A percentile compares a stretch with the other conserved stretches of the same genome.
phyloP scores from a whole-genome alignment of 2,329 filamentous ascomycete species.

The Neofusicoccum kwambonambiense region DNA sequence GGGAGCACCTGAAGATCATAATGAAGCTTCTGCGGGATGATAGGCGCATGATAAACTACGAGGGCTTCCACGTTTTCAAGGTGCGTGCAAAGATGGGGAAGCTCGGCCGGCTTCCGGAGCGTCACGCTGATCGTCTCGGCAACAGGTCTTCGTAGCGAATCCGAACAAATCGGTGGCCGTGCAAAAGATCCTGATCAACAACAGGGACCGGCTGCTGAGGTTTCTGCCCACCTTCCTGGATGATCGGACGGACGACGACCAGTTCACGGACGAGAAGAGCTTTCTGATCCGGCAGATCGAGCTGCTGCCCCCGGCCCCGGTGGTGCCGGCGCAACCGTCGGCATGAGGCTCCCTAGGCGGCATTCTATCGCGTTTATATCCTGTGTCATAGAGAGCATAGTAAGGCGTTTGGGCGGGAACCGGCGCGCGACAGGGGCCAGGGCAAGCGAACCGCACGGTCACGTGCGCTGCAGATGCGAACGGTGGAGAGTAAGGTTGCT shows the following conservation, averaged over 20 bases:
- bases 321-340: constrained; percentile 20
- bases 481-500: neutral
- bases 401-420: neutral
- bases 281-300: constrained; percentile 95
- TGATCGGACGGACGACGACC: constrained; percentile 93
- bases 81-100: constrained; percentile 35
- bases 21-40: constrained; percentile 97
- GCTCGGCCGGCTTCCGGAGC: constrained; percentile 3
- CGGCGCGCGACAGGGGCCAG: neutral
- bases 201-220: constrained; percentile 82
- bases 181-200: constrained; percentile 94
- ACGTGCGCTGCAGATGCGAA: neutral
- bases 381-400: constrained; percentile 1
- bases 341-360: neutral
- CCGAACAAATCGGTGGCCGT: constrained; percentile 97
- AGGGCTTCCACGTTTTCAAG: constrained; percentile 99
- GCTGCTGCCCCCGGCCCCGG: constrained; percentile 36
- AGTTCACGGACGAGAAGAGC: constrained; percentile 97
- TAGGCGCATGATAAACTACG: constrained; percentile 98
- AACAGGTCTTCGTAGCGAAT: constrained; percentile 90
- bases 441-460: neutral
- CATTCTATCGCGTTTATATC: neutral
- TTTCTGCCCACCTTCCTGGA: constrained; percentile 92
- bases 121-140: neutral
- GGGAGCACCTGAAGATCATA: constrained; percentile 94